These are phyloP conservation scores for Skeletonema marinoi DNA, from an alignment of 108 stramenopile genomes.

Conservation along the genomic window DNA sequence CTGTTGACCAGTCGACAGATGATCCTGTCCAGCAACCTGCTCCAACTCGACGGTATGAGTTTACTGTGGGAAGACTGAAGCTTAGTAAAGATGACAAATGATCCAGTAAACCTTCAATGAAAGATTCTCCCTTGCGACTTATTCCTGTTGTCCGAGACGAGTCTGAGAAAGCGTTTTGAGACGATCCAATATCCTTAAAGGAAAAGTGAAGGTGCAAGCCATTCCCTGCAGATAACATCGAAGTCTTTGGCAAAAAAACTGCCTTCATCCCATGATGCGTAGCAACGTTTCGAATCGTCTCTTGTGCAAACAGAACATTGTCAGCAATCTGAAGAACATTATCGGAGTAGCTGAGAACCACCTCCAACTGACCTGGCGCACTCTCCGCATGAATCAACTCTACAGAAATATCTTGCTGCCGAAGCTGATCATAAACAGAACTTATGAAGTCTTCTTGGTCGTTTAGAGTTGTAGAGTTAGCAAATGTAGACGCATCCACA, in stretches of 20 bases:
- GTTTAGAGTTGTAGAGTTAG: conserved; percentile 64
- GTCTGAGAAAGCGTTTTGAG: conserved; percentile 48
- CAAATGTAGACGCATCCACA: conserved; percentile 69
- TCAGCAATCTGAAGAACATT: conserved; percentile 70
- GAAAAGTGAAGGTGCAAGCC: conserved; percentile 84
- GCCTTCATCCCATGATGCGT: conserved; percentile 54
- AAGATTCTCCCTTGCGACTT: conserved; percentile 55
- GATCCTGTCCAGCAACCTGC: conserved; percentile 85
- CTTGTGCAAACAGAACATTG: conserved; percentile 63
- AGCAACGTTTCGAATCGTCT: conserved; percentile 72
- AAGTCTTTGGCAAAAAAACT: conserved; percentile 76
- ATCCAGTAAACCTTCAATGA: conserved; percentile 76
- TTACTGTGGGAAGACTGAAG: conserved; percentile 68
- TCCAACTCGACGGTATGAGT: conserved; percentile 78
- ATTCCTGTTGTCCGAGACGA: conserved; percentile 16
- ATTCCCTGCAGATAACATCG: conserved; percentile 65
- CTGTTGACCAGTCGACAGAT: conserved; percentile 66
- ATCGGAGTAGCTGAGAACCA: conserved; percentile 64
- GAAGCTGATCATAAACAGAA: conserved; percentile 64
- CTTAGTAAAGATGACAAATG: conserved; percentile 74
- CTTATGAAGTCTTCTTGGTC: conserved; percentile 75
- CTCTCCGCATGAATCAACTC: conserved; percentile 77
- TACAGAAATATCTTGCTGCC: conserved; percentile 67
- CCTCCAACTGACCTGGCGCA: conserved; percentile 81
- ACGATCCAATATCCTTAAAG: conserved; percentile 34